Base-by-base conservation (phyloP, 768 basidiomycete genomes). In the Mycena metata region DNA sequence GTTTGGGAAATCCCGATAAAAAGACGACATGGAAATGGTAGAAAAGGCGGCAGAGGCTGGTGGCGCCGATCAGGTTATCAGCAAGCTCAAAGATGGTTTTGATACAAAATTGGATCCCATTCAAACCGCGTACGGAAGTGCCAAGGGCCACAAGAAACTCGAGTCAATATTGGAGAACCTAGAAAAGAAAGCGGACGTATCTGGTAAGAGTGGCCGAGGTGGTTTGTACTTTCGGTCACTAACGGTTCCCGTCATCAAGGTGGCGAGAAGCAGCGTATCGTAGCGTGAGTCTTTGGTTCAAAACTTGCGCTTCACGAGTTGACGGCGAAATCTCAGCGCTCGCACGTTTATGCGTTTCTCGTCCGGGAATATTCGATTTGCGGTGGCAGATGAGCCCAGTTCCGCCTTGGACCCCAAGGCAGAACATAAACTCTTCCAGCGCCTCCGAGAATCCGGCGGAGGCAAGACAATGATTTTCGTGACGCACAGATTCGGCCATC, bases 1-100 rank as follows among this genome's bases (percentile, higher is more conserved):
- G 73, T n/a, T 66, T 84, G 10, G 83, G 82, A 8, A 60, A 72
- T 45, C 63, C 74, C 1, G 73, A 67, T 3, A 13, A 16, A 13
- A 12, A 5, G 39, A 60, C 16, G 52, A 69, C 11, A 19, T 45
- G 50, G 26, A 49, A 4, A 56, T 47, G 26, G 51, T 68, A 12
- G 6, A n/a, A 17, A 21, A 45, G 17, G 70, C 70, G 23, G 66
- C 70, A 16, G 56, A 43, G 23, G 21, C 43, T 33, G 66, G 66
- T 26, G 66, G 67, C 1, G 70, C 70, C 8, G 13, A 26, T 2
- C 54, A 33, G n/a, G 61, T 60, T 19, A 33, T 71, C 19, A 41
- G 60, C 10, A 58, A 54, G 24, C 24, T 55, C 12, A 58, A 60
- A 21, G 52, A 59, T 7, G 66, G 60, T 0, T 35, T 56, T 9